Conservation (phyloP, 352 stramenopile genomes). For the Globisporangium paroecandrum region DNA sequence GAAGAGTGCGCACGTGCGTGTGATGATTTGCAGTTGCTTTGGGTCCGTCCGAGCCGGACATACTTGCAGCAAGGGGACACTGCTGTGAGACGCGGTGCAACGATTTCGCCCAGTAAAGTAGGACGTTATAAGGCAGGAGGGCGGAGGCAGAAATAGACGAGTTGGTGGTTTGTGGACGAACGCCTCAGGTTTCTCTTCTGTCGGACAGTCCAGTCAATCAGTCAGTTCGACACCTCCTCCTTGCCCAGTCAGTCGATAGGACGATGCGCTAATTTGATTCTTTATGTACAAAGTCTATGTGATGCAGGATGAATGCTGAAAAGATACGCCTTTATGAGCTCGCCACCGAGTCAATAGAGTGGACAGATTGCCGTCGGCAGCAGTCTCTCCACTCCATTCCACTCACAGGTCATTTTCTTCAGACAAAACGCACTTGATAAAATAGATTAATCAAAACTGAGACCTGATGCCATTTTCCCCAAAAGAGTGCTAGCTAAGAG, state of each 20-base stretch:
- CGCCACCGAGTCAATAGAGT: neutral
- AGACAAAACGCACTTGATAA: conserved; percentile 5
- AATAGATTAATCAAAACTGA: conserved; percentile 4
- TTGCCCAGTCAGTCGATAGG: neutral
- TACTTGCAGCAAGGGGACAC: neutral
- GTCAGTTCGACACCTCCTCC: neutral
- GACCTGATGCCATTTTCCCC: neutral
- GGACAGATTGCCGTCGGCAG: neutral
- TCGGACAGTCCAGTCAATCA: neutral
- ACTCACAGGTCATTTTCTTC: neutral
- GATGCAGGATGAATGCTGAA: neutral
- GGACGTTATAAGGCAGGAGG: neutral
- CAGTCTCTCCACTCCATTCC: neutral
- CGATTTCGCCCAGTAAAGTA: neutral
- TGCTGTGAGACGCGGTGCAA: neutral
- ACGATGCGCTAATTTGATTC: neutral
- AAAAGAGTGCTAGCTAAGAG: neutral
- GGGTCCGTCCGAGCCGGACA: neutral
- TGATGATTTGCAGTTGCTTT: neutral
- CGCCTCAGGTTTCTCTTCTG: neutral
- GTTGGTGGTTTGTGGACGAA: neutral
- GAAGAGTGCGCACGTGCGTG: neutral
- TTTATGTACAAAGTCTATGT: conserved; percentile 1
- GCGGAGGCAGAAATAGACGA: neutral
- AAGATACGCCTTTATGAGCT: neutral